Evolutionary conservation across 2,329 filamentous ascomycete genomes (phyloP), one percentile per base, ranked within the genome.

Genomic region (Gaeumannomyces tritici): DNA sequence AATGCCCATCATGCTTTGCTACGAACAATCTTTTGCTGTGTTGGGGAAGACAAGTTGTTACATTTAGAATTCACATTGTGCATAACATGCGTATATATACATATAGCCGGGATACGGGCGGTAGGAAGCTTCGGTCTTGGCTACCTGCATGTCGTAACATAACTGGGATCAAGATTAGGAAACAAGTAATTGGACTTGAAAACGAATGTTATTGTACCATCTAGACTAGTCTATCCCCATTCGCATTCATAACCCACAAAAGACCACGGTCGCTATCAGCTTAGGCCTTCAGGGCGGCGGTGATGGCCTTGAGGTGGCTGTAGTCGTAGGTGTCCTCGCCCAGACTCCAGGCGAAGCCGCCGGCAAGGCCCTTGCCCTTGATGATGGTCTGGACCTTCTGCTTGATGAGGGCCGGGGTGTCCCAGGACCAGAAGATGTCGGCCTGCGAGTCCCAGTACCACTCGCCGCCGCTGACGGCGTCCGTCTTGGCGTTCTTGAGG

Each of bases 361-460:
- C 81, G 4, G 80, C 81, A 1, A 84, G 67, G 0, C 70, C 70
- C 62, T 75, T 73, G 24, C 70, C 69, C 27, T 69, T 66, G 13
- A 83, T 72, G 56, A 82, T 78, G 15, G 76, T 67, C 1, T 73
- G 65, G 58, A 83, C 79, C 71, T 84, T 85, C 57, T 71, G 64
- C 1, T 67, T 47, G 29, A 85, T 79, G 1, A 80, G 71, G n/a
- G 75, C 73, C 0, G 78, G 71, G 0, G 78, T 83, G 61, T 85
- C 83, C 79, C 79, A 84, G 1, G 79, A 79, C 82, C 81, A 85
- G 72, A 80, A 84, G 47, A 82, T 67, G 6, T 72, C 69, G 27
- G 75, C 74, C 2, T 69, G 65, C 0, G 70, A 35, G 64, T 85
- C 80, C 75, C 78, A 82, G 71, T 75, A 85, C 75, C 82, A 85